Percentiles rank a stretch among this genome's conserved stretches.
These are phyloP conservation scores for Phialophora verrucosa DNA, from an alignment of 2,329 filamentous ascomycete genomes.

Conservation along the genomic window DNA sequence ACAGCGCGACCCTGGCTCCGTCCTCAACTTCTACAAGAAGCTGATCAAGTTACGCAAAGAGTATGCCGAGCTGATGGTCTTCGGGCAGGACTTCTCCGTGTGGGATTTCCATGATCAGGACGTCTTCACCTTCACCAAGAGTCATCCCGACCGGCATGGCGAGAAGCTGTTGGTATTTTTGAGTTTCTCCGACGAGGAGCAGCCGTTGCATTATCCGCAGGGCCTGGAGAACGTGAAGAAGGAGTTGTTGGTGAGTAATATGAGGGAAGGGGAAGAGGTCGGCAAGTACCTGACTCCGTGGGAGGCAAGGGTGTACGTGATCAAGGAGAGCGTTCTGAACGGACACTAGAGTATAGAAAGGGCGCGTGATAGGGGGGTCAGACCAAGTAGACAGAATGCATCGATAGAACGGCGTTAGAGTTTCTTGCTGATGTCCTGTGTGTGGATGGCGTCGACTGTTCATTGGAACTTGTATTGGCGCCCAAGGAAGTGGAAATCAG, in stretches of 20 bases:
- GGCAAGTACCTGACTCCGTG: conserved; percentile 37
- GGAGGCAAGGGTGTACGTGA: conserved; percentile 38
- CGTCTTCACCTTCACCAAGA: conserved; percentile 62
- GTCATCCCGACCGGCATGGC: conserved; percentile 39
- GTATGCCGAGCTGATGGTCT: conserved; percentile 68
- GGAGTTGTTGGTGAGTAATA: conserved; percentile 35
- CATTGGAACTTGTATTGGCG: not conserved
- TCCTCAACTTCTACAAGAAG: conserved; percentile 66
- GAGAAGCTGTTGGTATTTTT: conserved; percentile 36
- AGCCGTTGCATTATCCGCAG: conserved; percentile 36
- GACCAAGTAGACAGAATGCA: not conserved
- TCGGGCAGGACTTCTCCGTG: conserved; percentile 64
- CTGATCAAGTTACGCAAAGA: conserved; percentile 66
- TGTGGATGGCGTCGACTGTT: not conserved
- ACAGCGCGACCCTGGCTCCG: conserved; percentile 51
- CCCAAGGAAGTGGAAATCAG: not conserved
- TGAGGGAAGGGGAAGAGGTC: conserved; percentile 23
- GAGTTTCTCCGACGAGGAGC: conserved; percentile 37
- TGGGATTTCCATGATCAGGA: conserved; percentile 59
- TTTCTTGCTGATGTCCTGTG: not conserved
- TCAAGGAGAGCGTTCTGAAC: conserved; percentile 28
- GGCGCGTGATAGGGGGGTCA: no score
- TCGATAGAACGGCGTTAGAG: not conserved
- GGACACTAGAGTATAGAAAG: conserved; percentile 18
- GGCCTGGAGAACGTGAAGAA: conserved; percentile 23